phyloP scores from a whole-genome alignment of 345 rosid genomes.

The Laguncularia racemosa region DNA sequence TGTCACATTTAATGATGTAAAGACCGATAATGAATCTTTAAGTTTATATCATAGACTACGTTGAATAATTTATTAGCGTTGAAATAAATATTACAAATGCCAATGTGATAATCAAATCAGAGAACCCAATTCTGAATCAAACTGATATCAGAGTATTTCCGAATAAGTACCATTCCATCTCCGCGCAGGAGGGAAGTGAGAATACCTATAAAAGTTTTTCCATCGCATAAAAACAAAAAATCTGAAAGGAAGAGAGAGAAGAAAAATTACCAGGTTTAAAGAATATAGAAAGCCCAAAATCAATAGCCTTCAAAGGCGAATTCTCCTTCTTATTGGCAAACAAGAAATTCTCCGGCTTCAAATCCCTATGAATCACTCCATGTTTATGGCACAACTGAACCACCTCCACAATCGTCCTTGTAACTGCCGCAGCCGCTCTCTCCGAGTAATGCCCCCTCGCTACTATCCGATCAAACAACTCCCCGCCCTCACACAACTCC shows the following conservation, averaged over 20 bases:
- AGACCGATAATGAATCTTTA: too few species aligned
- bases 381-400: slow-evolving; percentile 94
- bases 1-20: too few species aligned
- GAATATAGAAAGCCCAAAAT: slow-evolving; percentile 96
- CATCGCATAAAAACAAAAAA: not conserved
- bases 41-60: too few species aligned
- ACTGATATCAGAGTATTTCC: too few species aligned
- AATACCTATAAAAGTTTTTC: too few species aligned
- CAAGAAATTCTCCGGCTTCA: slow-evolving; percentile 98
- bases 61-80: too few species aligned
- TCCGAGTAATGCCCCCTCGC: slow-evolving; percentile 98
- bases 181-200: too few species aligned
- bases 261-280: slow-evolving; percentile 80
- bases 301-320: slow-evolving; percentile 96
- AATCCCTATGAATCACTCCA: slow-evolving; percentile 94
- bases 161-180: too few species aligned
- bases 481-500: slow-evolving; percentile 99
- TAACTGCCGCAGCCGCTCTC: slow-evolving; percentile 92
- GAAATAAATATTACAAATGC: too few species aligned
- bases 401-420: slow-evolving; percentile 88
- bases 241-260: slow-evolving; percentile 1
- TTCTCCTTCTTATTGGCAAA: slow-evolving; percentile 98
- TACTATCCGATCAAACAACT: slow-evolving; percentile 97
- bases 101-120: too few species aligned
- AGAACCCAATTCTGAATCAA: too few species aligned